phyloP scores from a whole-genome alignment of 495 filamentous ascomycete species.

The Daldinia grandis region DNA sequence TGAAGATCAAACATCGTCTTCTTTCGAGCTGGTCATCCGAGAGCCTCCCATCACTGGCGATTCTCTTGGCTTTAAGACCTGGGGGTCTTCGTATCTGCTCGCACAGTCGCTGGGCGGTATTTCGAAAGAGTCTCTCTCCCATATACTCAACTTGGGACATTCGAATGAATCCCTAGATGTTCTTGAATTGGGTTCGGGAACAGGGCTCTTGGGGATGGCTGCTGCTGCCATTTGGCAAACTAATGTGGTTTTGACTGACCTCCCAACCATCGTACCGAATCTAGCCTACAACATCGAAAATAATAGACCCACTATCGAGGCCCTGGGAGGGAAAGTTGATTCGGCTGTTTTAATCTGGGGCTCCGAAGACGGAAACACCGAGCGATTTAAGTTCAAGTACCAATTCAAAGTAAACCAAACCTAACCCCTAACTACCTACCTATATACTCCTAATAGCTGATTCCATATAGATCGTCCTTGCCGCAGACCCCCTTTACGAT shows the following conservation, averaged over 20 bases:
- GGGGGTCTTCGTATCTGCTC: slow-evolving; percentile 87
- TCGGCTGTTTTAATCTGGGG: slow-evolving; percentile 56
- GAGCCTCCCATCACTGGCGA: slow-evolving; percentile 89
- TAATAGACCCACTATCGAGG: slow-evolving; percentile 48
- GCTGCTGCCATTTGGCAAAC: slow-evolving; percentile 54
- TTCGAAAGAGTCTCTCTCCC: slow-evolving; percentile 46
- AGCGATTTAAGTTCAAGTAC: slow-evolving; percentile 44
- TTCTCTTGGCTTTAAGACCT: slow-evolving; percentile 90
- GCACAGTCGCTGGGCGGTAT: slow-evolving; percentile 72
- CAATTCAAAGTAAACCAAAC: slow-evolving; percentile 51
- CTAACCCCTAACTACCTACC: not conserved
- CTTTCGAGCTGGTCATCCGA: slow-evolving; percentile 72
- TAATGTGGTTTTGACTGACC: slow-evolving; percentile 56
- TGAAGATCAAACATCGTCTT: slow-evolving; percentile 32
- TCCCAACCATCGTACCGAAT: slow-evolving; percentile 57
- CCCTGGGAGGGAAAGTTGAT: slow-evolving; percentile 47
- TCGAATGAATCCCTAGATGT: slow-evolving; percentile 35
- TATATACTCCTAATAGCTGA: slow-evolving; percentile 18
- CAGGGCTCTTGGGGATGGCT: slow-evolving; percentile 67
- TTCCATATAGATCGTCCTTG: slow-evolving; percentile 50
- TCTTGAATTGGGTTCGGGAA: slow-evolving; percentile 72
- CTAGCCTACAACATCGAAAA: slow-evolving; percentile 50
- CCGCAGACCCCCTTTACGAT: slow-evolving; percentile 58
- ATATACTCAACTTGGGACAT: slow-evolving; percentile 45
- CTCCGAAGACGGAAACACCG: slow-evolving; percentile 44